Evolutionary conservation across 768 basidiomycete species (phyloP), one percentile per base, ranked within the genome.

Genomic region (Favolaschia claudopus): DNA sequence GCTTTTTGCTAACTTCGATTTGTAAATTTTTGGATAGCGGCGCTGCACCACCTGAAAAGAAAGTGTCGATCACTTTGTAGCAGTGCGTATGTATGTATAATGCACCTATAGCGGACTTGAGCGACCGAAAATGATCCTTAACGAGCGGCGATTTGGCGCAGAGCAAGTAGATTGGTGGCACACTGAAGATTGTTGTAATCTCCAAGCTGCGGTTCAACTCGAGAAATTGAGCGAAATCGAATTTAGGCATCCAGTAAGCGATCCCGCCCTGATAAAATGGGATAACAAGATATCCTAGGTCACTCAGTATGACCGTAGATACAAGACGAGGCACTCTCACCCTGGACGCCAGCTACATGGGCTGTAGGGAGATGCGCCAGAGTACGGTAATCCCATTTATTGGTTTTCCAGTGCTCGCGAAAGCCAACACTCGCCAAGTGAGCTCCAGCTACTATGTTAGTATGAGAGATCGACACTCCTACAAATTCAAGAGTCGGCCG

Each of bases 401-500:
- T 9, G n/a, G 15, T 29, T 20, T 19, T 7, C 55, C 55, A 62
- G 28, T 52, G 29, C 19, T 57, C 33, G 49, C 55, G 61, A 1
- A 58, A 24, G 13, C 17, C 15, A 19, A 17, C 15, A 27, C 50
- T 45, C 5, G 32, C 31, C 20, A 58, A n/a, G 17, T 13, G 28
- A 5, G 55, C 36, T 12, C 9, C 43, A 0, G 45, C 36, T 4
- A 62, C 55, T 36, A 58, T 39, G 32, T 62, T 62, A n/a, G 50
- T 62, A 27, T 62, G 61, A 8, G 61, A 62, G 25, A 62, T 7
- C n/a, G 40, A 47, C 15, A 62, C 50, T 20, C 61, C 55, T 62
- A 12, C 9, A 28, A 36, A 46, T 31, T 25, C 28, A 17, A n/a
- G 13, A 24, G 17, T 55, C 12, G 49, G 55, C n/a, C 4, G 31